phyloP scores from a whole-genome alignment of 345 rosid genomes.

The Crucihimalaya himalaica region DNA sequence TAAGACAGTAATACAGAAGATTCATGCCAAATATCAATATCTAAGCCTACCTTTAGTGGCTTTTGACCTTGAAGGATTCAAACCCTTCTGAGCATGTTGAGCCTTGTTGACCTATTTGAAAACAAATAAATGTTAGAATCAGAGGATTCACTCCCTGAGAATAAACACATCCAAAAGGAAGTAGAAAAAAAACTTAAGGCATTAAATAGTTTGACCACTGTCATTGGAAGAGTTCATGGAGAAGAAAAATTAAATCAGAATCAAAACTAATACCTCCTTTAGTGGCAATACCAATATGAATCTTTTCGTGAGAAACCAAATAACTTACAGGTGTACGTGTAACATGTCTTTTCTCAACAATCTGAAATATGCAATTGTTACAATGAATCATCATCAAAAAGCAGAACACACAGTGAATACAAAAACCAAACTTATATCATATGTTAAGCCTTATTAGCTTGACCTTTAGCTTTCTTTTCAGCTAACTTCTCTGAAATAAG shows the following conservation, averaged over 20 bases:
- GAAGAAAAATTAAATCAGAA: conserved; percentile 38
- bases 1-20: not conserved
- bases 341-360: conserved; percentile 83
- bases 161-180: not conserved
- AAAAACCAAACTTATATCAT: conserved; percentile 49
- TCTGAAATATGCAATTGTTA: conserved; percentile 39
- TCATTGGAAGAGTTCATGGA: conserved; percentile 26
- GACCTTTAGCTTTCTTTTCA: conserved; percentile 72
- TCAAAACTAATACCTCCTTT: conserved; percentile 77
- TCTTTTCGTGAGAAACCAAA: conserved; percentile 79
- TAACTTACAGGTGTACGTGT: conserved; percentile 77
- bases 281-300: conserved; percentile 85
- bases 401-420: not conserved
- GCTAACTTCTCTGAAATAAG: conserved; percentile 90
- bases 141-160: not conserved
- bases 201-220: conserved; percentile 94
- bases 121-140: not conserved
- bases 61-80: conserved; percentile 77
- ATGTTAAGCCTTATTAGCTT: conserved; percentile 79
- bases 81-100: conserved; percentile 81
- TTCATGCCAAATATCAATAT: conserved; percentile 18
- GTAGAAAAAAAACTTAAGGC: conserved; percentile 67
- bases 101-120: conserved; percentile 84
- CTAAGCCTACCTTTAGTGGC: conserved; percentile 71
- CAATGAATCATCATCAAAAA: conserved; percentile 14